Percentiles rank a stretch among this genome's conserved stretches.
Evolutionary conservation across 768 basidiomycete genomes (phyloP).

Genomic region (Rubroboletus satanas): DNA sequence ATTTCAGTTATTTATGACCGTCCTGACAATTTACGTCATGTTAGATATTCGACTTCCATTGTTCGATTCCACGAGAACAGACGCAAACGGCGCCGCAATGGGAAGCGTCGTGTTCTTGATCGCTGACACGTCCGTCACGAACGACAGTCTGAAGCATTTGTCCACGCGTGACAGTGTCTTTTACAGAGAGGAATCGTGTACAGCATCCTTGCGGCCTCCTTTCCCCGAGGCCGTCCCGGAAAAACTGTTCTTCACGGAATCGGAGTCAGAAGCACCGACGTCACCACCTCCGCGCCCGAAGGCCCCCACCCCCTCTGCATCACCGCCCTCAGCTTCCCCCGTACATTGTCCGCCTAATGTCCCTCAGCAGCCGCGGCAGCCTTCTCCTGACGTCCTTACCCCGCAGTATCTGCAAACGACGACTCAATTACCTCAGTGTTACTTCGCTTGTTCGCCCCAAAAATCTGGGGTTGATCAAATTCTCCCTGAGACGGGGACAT

Average conservation of each 20-base stretch:
- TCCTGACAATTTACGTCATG: conserved; percentile 30
- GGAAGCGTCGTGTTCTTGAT: conserved; percentile 29
- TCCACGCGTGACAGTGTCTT: conserved; percentile 21
- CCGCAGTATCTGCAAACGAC: conserved; percentile 24
- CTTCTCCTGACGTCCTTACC: conserved; percentile 17
- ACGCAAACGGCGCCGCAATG: conserved; percentile 24
- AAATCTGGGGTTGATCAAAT: conserved; percentile 31
- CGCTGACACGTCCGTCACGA: conserved; percentile 13
- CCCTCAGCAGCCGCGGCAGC: conserved; percentile 15
- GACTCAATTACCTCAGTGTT: conserved; percentile 28
- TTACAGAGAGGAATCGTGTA: conserved; percentile 10
- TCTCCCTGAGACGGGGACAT: conserved; percentile 5
- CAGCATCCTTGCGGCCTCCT: conserved; percentile 13
- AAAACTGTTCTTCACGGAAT: conserved; percentile 19
- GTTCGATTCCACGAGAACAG: conserved; percentile 29
- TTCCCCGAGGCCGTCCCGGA: conserved; percentile 20
- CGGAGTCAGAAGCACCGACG: conserved; percentile 16
- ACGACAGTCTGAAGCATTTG: conserved; percentile 10
- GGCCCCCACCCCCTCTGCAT: conserved; percentile 17
- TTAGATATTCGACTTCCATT: conserved; percentile 31
- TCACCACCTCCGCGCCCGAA: conserved; percentile 21
- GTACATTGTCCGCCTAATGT: conserved; percentile 9
- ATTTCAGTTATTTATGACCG: conserved; percentile 29
- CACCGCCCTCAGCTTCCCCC: conserved; percentile 12
- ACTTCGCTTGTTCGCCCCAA: conserved; percentile 16